Percentiles rank a stretch among this genome's conserved stretches.
Evolutionary conservation across 768 basidiomycete species (phyloP).

Genomic region (Paxillus involutus): DNA sequence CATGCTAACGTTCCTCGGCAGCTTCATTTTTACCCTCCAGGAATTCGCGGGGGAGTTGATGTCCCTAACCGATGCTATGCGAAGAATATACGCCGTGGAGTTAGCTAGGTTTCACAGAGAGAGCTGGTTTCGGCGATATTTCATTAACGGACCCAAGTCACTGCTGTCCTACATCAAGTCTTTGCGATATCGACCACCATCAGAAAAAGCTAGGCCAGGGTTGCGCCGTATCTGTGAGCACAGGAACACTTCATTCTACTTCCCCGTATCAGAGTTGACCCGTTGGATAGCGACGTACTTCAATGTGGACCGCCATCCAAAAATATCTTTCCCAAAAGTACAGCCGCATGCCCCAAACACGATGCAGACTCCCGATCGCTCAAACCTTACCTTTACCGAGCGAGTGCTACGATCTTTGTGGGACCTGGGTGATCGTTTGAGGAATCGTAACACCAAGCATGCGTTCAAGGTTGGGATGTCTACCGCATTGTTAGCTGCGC

Average conservation of each 20-base stretch:
- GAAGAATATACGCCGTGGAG: slow-evolving; percentile 71
- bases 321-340: slow-evolving; percentile 77
- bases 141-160: slow-evolving; percentile 23
- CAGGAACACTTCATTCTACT: neutral
- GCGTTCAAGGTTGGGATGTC: slow-evolving; percentile 87
- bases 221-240: slow-evolving; percentile 45
- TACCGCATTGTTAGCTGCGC: slow-evolving; percentile 77
- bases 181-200: slow-evolving; percentile 9
- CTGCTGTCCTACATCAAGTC: slow-evolving; percentile 22
- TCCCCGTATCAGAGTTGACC: slow-evolving; percentile 7
- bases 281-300: slow-evolving; percentile 49
- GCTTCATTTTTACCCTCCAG: slow-evolving; percentile 95
- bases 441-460: slow-evolving; percentile 79
- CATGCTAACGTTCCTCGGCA: slow-evolving; percentile 32
- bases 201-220: slow-evolving; percentile 18
- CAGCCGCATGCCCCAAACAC: slow-evolving; percentile 84
- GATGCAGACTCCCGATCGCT: slow-evolving; percentile 70
- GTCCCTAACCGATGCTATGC: slow-evolving; percentile 81
- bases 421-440: slow-evolving; percentile 62
- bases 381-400: slow-evolving; percentile 59
- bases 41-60: slow-evolving; percentile 88
- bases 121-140: slow-evolving; percentile 41
- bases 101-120: slow-evolving; percentile 38
- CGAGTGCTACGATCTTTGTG: slow-evolving; percentile 70
- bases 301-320: slow-evolving; percentile 48